Conservation (phyloP, 2,329 filamentous ascomycete genomes). For the Xylariaceae sp. region DNA sequence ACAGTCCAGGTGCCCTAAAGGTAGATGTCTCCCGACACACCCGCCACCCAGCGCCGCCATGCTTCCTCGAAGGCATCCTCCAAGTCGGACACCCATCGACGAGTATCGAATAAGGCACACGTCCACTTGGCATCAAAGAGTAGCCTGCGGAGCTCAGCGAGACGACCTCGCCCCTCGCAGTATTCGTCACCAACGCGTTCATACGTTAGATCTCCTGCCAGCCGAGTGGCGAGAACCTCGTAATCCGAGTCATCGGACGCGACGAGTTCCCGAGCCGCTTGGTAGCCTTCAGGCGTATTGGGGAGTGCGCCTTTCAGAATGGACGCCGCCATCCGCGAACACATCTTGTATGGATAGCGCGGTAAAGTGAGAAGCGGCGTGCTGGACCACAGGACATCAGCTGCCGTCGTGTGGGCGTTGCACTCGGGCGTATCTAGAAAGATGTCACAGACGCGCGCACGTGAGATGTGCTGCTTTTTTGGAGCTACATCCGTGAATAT, state of each 20-base stretch:
- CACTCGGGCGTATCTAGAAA: slow-evolving; percentile 98
- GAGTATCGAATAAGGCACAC: slow-evolving; percentile 87
- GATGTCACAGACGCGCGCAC: slow-evolving; percentile 86
- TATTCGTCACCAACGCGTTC: slow-evolving; percentile 38
- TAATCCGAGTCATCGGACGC: slow-evolving; percentile 77
- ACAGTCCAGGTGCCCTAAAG: slow-evolving; percentile 39
- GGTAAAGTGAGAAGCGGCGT: slow-evolving; percentile 88
- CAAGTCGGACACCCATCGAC: slow-evolving; percentile 83
- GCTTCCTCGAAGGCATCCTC: slow-evolving; percentile 85
- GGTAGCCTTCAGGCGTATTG: slow-evolving; percentile 60
- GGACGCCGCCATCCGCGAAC: slow-evolving; percentile 93
- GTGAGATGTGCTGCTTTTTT: slow-evolving; percentile 88
- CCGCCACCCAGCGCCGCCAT: slow-evolving; percentile 82
- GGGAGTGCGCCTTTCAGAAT: slow-evolving; percentile 89
- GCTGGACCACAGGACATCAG: slow-evolving; percentile 93
- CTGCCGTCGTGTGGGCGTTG: slow-evolving; percentile 96
- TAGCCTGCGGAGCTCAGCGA: slow-evolving; percentile 74
- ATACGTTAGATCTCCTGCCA: slow-evolving; percentile 65
- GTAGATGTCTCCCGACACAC: slow-evolving; percentile 90
- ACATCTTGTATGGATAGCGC: slow-evolving; percentile 97
- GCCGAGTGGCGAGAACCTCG: slow-evolving; percentile 67
- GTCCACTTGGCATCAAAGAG: slow-evolving; percentile 81
- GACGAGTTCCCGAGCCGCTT: slow-evolving; percentile 71
- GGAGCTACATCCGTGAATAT: slow-evolving; percentile 96
- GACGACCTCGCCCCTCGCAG: slow-evolving; percentile 59